Evolutionary conservation across 768 basidiomycete genomes (phyloP).

Genomic region (Agaricus blazei): DNA sequence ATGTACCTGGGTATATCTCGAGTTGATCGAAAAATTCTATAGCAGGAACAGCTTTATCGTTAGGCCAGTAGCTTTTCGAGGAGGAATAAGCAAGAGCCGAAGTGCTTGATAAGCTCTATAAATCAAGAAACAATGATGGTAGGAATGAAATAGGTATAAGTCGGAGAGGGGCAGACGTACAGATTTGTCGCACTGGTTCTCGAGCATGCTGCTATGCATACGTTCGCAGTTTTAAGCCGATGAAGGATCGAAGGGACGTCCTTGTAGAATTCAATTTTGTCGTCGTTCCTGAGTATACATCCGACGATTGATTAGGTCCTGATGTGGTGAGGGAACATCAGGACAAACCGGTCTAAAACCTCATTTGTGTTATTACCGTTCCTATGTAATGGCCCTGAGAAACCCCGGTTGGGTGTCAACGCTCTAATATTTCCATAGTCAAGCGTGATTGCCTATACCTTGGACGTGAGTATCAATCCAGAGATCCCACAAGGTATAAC

Average conservation of each 20-base stretch:
- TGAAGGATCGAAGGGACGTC: conserved; percentile 75
- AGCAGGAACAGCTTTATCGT: conserved; percentile 36
- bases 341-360: conserved; percentile 44
- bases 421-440: neutral
- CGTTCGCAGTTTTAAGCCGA: conserved; percentile 36
- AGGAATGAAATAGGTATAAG: neutral
- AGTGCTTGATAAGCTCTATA: conserved; percentile 73
- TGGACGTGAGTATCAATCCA: conserved; percentile 82
- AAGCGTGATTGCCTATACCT: conserved; percentile 25
- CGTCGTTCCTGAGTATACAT: conserved; percentile 37
- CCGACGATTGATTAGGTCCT: neutral
- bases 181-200: conserved; percentile 63
- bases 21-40: conserved; percentile 61
- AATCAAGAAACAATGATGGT: neutral
- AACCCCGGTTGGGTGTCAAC: neutral
- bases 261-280: conserved; percentile 63
- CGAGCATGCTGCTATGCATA: conserved; percentile 66
- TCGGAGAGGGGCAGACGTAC: conserved; percentile 36
- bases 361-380: conserved; percentile 39
- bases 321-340: too few species aligned
- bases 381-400: conserved; percentile 46
- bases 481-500: conserved; percentile 82
- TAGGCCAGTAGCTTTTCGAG: conserved; percentile 18
- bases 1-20: conserved; percentile 68
- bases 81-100: conserved; percentile 50